Evolutionary conservation across 257 asterid species (phyloP).

Genomic region (Perilla frutescens): DNA sequence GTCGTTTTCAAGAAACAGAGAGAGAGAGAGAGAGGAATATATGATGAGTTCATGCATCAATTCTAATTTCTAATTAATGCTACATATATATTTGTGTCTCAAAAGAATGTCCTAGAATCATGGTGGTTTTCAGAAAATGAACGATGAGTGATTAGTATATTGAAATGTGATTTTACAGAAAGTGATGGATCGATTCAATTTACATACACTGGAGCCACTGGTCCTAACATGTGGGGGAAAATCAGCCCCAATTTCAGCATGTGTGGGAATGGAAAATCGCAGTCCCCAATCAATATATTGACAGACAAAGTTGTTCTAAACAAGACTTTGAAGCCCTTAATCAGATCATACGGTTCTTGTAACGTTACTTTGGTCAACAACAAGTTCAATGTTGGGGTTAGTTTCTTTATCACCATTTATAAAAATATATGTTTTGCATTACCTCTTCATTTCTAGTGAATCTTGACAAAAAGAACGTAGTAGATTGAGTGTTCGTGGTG

Average conservation of each 20-base stretch:
- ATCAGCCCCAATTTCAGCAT: constrained; percentile 70
- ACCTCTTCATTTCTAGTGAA: too few relatives aligned
- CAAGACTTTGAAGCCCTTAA: constrained; percentile 61
- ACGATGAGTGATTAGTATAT: too few relatives aligned
- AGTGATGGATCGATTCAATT: constrained; percentile 43
- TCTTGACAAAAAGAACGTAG: too few relatives aligned
- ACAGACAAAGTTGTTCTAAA: constrained; percentile 47
- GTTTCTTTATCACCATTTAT: constrained; percentile 6
- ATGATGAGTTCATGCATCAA: not conserved
- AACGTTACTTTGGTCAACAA: constrained; percentile 78
- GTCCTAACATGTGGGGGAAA: constrained; percentile 76
- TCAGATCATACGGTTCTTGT: constrained; percentile 50
- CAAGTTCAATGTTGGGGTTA: constrained; percentile 80
- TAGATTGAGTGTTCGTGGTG: too few relatives aligned
- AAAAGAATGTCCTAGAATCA: not conserved
- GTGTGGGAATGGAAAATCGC: constrained; percentile 69
- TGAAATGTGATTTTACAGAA: constrained; percentile 37
- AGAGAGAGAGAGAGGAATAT: too few relatives aligned
- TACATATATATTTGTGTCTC: too few relatives aligned
- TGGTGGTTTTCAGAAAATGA: too few relatives aligned
- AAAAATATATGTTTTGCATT: too few relatives aligned
- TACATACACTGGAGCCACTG: constrained; percentile 70
- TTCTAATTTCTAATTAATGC: not conserved
- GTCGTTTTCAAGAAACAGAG: too few relatives aligned
- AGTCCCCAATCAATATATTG: constrained; percentile 76